phyloP scores from a whole-genome alignment of 805 yeast species.

The Saccharomycopsis oosterbeekiorum region DNA sequence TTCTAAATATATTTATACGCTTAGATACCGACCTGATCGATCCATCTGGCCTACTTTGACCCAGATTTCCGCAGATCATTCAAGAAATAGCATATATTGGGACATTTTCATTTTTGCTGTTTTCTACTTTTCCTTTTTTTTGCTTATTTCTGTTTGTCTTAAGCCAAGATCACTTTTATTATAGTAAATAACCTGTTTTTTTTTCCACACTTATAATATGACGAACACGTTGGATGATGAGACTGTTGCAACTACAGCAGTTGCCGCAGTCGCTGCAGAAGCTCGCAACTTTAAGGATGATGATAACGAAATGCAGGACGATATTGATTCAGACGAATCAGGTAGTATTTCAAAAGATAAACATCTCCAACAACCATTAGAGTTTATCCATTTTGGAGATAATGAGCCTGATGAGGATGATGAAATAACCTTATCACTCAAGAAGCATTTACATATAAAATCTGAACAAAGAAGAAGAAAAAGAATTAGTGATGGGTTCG shows the following conservation, averaged over 20 bases:
- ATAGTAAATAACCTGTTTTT: no score
- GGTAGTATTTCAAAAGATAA: not conserved
- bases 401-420: slow-evolving; percentile 1
- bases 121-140: no score
- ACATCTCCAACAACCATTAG: not conserved
- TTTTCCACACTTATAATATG: not conserved
- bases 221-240: not conserved
- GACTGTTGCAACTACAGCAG: not conserved
- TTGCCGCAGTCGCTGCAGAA: not conserved
- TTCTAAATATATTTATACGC: no score
- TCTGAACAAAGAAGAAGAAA: slow-evolving; percentile 39
- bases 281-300: not conserved
- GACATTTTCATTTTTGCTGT: no score
- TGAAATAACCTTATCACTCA: not conserved
- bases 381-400: slow-evolving; percentile 5
- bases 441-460: slow-evolving; percentile 32
- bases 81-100: no score
- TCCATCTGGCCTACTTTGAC: no score
- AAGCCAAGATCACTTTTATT: not conserved
- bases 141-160: not conserved
- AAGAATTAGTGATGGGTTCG: slow-evolving; percentile 37
- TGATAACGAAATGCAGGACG: not conserved
- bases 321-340: not conserved
- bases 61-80: no score
- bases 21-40: no score